Base-by-base conservation (phyloP, 331 rosid species). In the Acacia pycnantha region DNA sequence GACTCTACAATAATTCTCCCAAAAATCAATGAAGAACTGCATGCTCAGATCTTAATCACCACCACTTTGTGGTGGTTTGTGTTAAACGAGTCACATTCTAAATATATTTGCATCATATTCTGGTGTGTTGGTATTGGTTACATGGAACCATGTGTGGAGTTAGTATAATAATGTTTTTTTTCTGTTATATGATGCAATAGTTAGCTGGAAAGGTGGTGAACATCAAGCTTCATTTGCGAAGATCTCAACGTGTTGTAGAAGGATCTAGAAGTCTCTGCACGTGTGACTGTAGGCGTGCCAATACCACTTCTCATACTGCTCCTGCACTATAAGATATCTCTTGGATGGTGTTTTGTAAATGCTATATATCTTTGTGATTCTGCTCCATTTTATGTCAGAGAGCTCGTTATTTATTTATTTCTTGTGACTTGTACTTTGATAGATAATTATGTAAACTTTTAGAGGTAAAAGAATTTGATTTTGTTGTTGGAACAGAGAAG, bases 121-220 rank as follows among this genome's bases (percentile, higher is more conserved):
- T 21, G 61, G 12, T 21, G 61, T 54, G 61, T 54, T 51, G 4
- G 1, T 54, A 22, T 21, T 67, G 41, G 16, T 76, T 43, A 26
- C 35, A 44, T 44, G 19, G 59, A 58, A 53, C 72, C 11, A 29
- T 47, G 56, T 41, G 13, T 46, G 12, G 12, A 22, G 24, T 0
- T 7, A 54, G n/a, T 0, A 56, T 56, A 2, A n/a, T 67, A 21
- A 43, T 9, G 53, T 24, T 11, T 44, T 18, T 18, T 75, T 40
- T 58, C 13, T 48, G 47, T 16, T 12, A 2, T 16, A 48, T 73
- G 35, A 22, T 58, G 65, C 65, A 80, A 84, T 84, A 95, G 99
- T 90, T 93, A 87, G 99, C 92, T 44, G 99, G 99, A 2, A 95
- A 93, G 91, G 81, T 93, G 90, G 93, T 92, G 82, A 90, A 95